Evolutionary conservation across 139 green algal genomes (phyloP), one percentile per base, ranked within the genome.

Genomic region (Coccomyxa sp.): DNA sequence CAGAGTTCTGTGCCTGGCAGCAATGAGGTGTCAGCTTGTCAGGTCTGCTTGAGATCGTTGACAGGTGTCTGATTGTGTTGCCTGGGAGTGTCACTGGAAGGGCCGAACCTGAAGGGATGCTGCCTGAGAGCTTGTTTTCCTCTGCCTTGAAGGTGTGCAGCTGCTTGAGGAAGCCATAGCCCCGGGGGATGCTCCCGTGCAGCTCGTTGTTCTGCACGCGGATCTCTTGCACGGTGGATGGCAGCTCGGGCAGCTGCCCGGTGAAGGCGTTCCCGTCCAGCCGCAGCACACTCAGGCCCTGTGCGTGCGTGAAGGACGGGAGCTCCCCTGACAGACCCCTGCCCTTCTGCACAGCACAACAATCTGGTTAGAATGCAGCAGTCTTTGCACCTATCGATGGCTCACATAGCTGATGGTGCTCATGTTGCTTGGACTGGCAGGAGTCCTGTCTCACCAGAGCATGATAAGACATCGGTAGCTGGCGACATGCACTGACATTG

Each of bases 111-210:
- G 44, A 29, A 38, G 71, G 71, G 10, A 76, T 58, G 6, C 9
- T 8, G 14, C 74, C 74, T 10, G 41, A 71, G 29, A 78, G 74
- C 74, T 16, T 8, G 69, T 74, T 74, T 31, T 74, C 10, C 34
- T 74, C 69, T 18, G 41, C 2, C 2, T 41, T 31, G 3, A 74
- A 10, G 33, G 34, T 41, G 34, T 41, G 34, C 33, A 74, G 69
- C 10, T 31, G 14, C 22, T 5, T 31, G 0, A 41, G 34, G 24
- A 18, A 16, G 12, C 14, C 1, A 34, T 40, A 74, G 16, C 10
- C 2, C 33, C 18, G 10, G 1, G 69, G 69, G 5, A 74, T 40
- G 69, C 34, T 40, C 14, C 34, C 34, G 29, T 10, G n/a, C 14
- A 74, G 34, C 1, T 29, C 14, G 34, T 50, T 74, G 33, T n/a